Percentiles rank a stretch among this genome's conserved stretches.
Evolutionary conservation across 2,329 filamentous ascomycete species (phyloP).

Genomic region (Verticillium isaacii): DNA sequence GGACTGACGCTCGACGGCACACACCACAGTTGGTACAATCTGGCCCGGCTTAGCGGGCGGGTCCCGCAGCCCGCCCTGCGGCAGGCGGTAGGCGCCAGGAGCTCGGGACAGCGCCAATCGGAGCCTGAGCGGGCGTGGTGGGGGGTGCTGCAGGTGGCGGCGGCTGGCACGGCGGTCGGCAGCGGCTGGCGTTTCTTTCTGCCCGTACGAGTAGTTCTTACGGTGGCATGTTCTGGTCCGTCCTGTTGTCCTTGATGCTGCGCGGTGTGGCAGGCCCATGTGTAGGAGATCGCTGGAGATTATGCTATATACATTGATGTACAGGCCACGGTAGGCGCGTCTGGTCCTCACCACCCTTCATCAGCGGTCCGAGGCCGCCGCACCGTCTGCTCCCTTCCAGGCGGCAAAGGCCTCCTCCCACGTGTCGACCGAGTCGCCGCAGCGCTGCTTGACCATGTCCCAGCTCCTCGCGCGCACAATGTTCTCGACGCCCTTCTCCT

Average conservation of each 20-base stretch:
- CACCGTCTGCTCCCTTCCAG: slow-evolving; percentile 44
- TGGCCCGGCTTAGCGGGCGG: background rate
- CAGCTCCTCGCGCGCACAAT: slow-evolving; percentile 82
- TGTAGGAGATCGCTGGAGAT: background rate
- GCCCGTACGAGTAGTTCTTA: too few species aligned
- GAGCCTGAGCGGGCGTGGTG: background rate
- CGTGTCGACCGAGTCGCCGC: slow-evolving; percentile 50
- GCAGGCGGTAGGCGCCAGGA: background rate
- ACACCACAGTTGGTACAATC: background rate
- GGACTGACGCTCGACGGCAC: background rate
- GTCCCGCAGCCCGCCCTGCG: background rate
- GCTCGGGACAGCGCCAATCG: background rate
- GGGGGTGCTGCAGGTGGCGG: background rate
- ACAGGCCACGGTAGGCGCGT: background rate
- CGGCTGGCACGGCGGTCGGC: background rate
- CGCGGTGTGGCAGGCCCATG: too few species aligned
- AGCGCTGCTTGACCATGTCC: slow-evolving; percentile 72
- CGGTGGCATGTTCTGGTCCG: too few species aligned
- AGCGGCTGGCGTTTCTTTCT: too few species aligned
- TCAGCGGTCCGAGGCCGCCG: background rate
- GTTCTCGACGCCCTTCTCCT: slow-evolving; percentile 70
- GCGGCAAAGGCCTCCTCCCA: slow-evolving; percentile 63
- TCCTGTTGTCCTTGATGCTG: too few species aligned
- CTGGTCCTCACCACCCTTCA: background rate
- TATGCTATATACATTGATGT: background rate